Base-by-base conservation (phyloP, 1,284 basidiomycete species). In the Cutaneotrichosporon sp. region DNA sequence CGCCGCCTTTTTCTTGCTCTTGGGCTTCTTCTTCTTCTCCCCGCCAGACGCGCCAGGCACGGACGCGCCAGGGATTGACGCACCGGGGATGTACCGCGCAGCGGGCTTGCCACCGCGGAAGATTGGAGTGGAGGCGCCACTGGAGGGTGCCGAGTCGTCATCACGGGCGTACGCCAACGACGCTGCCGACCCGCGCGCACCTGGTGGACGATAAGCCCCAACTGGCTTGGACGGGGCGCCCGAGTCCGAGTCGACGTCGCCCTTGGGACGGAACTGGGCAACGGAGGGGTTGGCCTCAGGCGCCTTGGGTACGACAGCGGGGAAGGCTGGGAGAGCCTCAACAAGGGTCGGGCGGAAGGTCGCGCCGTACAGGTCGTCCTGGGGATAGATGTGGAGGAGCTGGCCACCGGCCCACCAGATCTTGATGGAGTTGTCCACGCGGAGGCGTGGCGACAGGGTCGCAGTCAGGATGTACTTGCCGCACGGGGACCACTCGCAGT, bases 351-450 rank as follows among this genome's bases (percentile, higher is more conserved):
- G 92, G 37, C 88, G 78, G 90, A 92, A 97, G 1, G 82, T 79
- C 1, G 84, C 74, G 80, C 97, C 52, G 84, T 97, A 61, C 84
- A 93, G 71, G 80, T 94, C 68, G 83, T 94, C 68, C 85, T 92
- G 79, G 77, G 88, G 70, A 79, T 85, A 71, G 83, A 93, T 74
- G 85, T 93, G 70, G 81, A 97, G 72, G 20, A 98, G 81, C 5
- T 84, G 79, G 9, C 94, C 93, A 0, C 85, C 83, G 72, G 88
- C 92, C 74, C 97, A 92, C 88, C 88, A 97, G 55, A 98, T 81
- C 76, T 91, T 92, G 73, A 97, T 84, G 2, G 94, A 91, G 66
- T 97, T 97, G 77, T 98, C 94, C 49, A 98, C 96, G 34, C 96
- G 84, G 49, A 98, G 76, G 27, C 96, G 83, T 1, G 96, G 94